Conservation (phyloP, 345 rosid genomes). For the Fremontodendron californicum region DNA sequence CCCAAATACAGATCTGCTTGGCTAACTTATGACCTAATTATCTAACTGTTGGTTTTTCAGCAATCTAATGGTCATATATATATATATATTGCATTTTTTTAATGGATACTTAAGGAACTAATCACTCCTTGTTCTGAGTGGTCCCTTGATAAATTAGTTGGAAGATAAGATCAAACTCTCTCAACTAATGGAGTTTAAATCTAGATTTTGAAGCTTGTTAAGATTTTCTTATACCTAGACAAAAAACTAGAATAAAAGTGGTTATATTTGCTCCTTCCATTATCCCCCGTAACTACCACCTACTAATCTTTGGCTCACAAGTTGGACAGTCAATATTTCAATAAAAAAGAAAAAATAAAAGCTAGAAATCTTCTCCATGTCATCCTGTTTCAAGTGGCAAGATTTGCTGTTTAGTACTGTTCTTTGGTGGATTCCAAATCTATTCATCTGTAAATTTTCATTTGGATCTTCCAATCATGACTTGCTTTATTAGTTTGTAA, state of each 20-base stretch:
- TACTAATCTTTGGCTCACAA: neutral
- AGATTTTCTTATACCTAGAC: neutral
- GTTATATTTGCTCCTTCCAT: neutral
- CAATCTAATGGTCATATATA: neutral
- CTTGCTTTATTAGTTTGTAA: neutral
- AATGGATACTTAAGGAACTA: neutral
- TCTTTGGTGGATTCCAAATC: neutral
- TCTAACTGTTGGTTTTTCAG: neutral
- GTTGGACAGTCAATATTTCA: neutral
- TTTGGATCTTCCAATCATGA: neutral
- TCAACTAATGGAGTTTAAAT: too few relatives aligned
- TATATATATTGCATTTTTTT: too few relatives aligned
- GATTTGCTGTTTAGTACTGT: neutral
- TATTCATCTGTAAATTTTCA: neutral
- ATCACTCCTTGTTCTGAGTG: neutral
- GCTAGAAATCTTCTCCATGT: neutral
- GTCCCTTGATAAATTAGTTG: neutral
- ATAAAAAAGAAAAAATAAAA: neutral
- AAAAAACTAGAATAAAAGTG: too few relatives aligned
- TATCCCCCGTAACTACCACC: neutral
- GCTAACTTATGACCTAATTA: neutral
- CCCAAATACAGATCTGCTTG: neutral
- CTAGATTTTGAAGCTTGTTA: neutral
- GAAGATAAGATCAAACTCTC: too few relatives aligned
- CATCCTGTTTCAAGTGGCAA: neutral